phyloP scores from a whole-genome alignment of 179 eudicot genomes.

The Silene vulgaris region DNA sequence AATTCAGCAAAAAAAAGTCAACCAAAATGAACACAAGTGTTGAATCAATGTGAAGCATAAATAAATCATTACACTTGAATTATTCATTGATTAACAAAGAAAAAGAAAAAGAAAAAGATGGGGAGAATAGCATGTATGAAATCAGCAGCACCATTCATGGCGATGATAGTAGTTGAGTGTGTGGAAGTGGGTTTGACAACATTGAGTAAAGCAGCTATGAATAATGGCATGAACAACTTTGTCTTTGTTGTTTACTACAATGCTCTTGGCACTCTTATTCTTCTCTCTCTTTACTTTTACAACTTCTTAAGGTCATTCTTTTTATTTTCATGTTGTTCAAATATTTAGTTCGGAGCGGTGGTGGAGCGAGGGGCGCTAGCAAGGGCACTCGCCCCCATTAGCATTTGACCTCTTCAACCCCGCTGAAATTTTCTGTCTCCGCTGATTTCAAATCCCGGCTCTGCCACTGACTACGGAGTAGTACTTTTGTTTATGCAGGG shows the following conservation, averaged over 20 bases:
- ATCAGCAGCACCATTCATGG: constrained; percentile 47
- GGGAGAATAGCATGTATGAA: constrained; percentile 30
- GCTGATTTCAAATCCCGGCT: too few relatives aligned
- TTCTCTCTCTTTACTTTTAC: constrained; percentile 54
- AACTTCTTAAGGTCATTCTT: constrained; percentile 32
- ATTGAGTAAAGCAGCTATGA: constrained; percentile 69
- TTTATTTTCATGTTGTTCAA: background rate
- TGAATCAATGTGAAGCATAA: background rate
- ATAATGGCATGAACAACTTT: constrained; percentile 53
- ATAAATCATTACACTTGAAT: background rate
- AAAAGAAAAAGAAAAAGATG: constrained; percentile 20
- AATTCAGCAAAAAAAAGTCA: background rate
- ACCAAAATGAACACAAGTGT: background rate
- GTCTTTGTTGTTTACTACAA: constrained; percentile 71
- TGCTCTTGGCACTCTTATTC: constrained; percentile 64
- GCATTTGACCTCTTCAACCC: too few relatives aligned
- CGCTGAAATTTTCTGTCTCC: too few relatives aligned
- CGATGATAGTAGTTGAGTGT: constrained; percentile 64
- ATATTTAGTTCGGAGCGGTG: too few relatives aligned
- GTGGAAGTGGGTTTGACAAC: constrained; percentile 59
- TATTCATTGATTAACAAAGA: background rate
- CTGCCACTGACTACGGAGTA: too few relatives aligned
- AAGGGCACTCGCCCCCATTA: too few relatives aligned
- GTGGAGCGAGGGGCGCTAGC: too few relatives aligned
- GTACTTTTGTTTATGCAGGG: constrained; percentile 38